A percentile compares a stretch with the other conserved stretches of the same genome.
Evolutionary conservation across 2,329 filamentous ascomycete species (phyloP).

Genomic region (Aspergillus sp.): DNA sequence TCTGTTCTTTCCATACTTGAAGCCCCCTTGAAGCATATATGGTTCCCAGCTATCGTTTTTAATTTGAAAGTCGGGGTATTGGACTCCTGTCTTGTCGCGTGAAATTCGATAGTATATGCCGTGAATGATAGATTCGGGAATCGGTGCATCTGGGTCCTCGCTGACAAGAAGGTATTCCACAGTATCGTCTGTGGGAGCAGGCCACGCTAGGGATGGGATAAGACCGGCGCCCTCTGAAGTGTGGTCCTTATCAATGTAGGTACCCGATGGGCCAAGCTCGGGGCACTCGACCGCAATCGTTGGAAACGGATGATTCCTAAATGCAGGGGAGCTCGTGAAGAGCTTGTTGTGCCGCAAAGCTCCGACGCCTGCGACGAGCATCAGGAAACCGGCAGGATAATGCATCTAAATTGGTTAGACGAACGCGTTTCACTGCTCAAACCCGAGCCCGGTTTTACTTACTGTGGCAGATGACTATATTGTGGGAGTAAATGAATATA

Average conservation of each 20-base stretch:
- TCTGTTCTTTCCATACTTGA: conserved; percentile 48
- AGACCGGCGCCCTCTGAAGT: conserved; percentile 26
- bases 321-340: conserved; percentile 27
- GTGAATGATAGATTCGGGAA: conserved; percentile 48
- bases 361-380: conserved; percentile 17
- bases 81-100: conserved; percentile 33
- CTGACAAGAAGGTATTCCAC: conserved; percentile 50
- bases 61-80: conserved; percentile 40
- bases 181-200: conserved; percentile 32
- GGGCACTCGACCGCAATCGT: conserved; percentile 24
- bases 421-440: conserved; percentile 32
- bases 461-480: neutral
- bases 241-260: conserved; percentile 15
- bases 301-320: conserved; percentile 17
- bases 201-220: conserved; percentile 47
- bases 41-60: conserved; percentile 18
- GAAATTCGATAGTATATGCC: conserved; percentile 48
- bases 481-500: neutral
- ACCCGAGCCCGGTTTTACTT: neutral
- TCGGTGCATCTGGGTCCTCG: conserved; percentile 51
- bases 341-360: conserved; percentile 23
- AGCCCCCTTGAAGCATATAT: conserved; percentile 40
- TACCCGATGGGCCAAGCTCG: conserved; percentile 17
- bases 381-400: conserved; percentile 18
- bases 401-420: conserved; percentile 14